A percentile compares a stretch with the other conserved stretches of the same genome.
These are phyloP conservation scores for Colletotrichum sansevieriae DNA, from an alignment of 2,329 filamentous ascomycete genomes.

Conservation along the genomic window DNA sequence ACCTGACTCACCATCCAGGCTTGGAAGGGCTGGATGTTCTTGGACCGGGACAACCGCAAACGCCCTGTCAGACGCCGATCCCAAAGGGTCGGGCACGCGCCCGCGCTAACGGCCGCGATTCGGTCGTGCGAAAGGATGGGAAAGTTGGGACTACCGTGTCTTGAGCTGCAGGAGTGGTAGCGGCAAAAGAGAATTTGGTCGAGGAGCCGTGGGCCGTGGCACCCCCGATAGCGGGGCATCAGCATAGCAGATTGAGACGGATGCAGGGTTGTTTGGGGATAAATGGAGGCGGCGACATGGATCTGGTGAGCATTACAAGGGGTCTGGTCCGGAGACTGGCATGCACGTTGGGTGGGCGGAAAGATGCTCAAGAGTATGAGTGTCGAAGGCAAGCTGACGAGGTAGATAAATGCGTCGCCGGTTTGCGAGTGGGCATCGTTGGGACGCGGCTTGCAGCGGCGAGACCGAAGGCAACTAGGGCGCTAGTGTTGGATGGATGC, in stretches of 20 bases:
- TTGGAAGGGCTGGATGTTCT: constrained; percentile 13
- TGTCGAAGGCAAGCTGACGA: constrained; percentile 10
- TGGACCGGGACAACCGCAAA: constrained; percentile 23
- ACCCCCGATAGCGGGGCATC: constrained; percentile 7
- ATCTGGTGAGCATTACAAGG: not conserved
- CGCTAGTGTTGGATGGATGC: constrained; percentile 26
- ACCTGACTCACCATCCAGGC: constrained; percentile 30
- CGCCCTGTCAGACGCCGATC: constrained; percentile 21
- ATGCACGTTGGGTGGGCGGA: not conserved
- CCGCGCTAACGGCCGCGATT: constrained; percentile 1
- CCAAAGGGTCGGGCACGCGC: constrained; percentile 28
- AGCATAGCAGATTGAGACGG: not conserved
- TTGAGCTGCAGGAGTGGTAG: too few relatives aligned
- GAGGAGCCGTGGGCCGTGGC: constrained; percentile 14
- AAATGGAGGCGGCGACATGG: constrained; percentile 15
- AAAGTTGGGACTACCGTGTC: not conserved
- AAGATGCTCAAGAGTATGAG: not conserved
- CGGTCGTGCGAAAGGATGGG: constrained; percentile 6
- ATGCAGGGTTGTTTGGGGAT: not conserved
- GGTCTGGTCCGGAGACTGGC: not conserved
- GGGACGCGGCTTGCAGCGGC: constrained; percentile 21
- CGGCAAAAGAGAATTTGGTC: constrained; percentile 17
- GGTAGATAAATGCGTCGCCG: constrained; percentile 19
- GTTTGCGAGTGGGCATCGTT: constrained; percentile 16
- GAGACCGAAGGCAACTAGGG: constrained; percentile 31